phyloP scores from a whole-genome alignment of 164 flowering plant genomes.

The Magnolia officinalis region DNA sequence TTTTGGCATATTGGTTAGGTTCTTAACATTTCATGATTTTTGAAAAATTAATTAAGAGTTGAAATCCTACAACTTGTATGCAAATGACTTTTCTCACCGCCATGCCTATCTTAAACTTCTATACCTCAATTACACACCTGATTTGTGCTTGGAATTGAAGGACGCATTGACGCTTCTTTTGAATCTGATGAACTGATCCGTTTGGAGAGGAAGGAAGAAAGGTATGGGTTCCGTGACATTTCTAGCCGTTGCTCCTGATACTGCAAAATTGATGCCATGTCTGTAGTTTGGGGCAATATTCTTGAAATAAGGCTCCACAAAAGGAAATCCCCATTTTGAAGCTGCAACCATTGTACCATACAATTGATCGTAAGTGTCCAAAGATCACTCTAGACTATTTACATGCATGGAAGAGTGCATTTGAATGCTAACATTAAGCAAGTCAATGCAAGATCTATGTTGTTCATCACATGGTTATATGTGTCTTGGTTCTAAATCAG shows the following conservation, averaged over 20 bases:
- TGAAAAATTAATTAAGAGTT: no score
- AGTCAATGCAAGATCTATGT: no score
- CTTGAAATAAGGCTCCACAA: constrained; percentile 20
- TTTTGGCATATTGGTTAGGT: no score
- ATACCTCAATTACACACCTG: not conserved
- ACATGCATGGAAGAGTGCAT: no score
- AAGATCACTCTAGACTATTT: not conserved
- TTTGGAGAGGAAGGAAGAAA: constrained; percentile 20
- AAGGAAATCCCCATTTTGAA: constrained; percentile 20
- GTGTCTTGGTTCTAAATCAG: no score
- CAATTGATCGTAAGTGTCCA: no score
- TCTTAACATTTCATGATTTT: no score
- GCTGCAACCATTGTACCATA: constrained; percentile 12
- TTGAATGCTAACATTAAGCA: no score
- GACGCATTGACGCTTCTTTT: constrained; percentile 15
- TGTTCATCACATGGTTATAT: no score
- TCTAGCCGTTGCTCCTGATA: constrained; percentile 21
- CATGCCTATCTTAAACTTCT: no score
- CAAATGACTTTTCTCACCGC: no score
- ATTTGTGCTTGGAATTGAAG: constrained; percentile 8
- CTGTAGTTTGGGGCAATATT: constrained; percentile 19
- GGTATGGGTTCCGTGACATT: constrained; percentile 19
- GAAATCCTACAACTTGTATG: no score
- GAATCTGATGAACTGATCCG: constrained; percentile 21
- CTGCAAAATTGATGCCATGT: constrained; percentile 24